Percentiles rank a stretch among this genome's conserved stretches.
Conservation (phyloP, 192 early-diverging fungal species). For the Entophlyctis helioformis region DNA sequence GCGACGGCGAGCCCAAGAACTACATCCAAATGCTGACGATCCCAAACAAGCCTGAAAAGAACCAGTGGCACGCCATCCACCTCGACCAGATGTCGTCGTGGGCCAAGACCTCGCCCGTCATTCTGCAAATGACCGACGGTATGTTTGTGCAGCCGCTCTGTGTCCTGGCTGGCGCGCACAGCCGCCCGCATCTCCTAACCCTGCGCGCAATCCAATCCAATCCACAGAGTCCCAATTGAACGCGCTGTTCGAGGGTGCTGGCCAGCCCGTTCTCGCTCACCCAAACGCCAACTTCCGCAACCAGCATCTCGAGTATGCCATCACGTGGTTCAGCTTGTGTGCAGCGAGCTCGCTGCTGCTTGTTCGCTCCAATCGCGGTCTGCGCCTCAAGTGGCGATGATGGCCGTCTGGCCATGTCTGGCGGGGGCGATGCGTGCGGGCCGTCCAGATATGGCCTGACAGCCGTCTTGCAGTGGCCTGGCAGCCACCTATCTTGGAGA, state of each 20-base stretch:
- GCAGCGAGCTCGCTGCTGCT: too few species aligned
- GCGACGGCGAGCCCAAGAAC: slow-evolving; percentile 4
- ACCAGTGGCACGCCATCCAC: slow-evolving; percentile 66
- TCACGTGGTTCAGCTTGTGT: slow-evolving; percentile 62
- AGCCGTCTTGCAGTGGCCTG: too few species aligned
- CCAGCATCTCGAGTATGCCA: slow-evolving; percentile 65
- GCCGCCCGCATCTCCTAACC: background rate
- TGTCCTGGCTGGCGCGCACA: background rate
- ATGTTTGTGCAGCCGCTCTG: background rate
- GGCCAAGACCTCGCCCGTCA: slow-evolving; percentile 41
- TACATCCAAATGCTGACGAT: slow-evolving; percentile 29
- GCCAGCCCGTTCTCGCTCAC: slow-evolving; percentile 56
- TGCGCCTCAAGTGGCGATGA: too few species aligned
- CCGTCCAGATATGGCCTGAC: too few species aligned
- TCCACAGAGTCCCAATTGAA: slow-evolving; percentile 6
- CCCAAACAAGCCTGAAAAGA: slow-evolving; percentile 44
- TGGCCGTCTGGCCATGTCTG: too few species aligned
- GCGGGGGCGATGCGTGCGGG: too few species aligned
- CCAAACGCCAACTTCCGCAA: slow-evolving; percentile 64
- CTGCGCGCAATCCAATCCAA: background rate
- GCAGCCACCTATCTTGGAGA: too few species aligned
- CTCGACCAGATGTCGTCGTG: slow-evolving; percentile 55
- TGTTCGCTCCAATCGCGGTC: too few species aligned
- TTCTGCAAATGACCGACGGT: slow-evolving; percentile 57
- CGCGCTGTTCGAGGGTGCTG: slow-evolving; percentile 30